Base-by-base conservation (phyloP, 257 asterid genomes). In the Petunia axillaris region DNA sequence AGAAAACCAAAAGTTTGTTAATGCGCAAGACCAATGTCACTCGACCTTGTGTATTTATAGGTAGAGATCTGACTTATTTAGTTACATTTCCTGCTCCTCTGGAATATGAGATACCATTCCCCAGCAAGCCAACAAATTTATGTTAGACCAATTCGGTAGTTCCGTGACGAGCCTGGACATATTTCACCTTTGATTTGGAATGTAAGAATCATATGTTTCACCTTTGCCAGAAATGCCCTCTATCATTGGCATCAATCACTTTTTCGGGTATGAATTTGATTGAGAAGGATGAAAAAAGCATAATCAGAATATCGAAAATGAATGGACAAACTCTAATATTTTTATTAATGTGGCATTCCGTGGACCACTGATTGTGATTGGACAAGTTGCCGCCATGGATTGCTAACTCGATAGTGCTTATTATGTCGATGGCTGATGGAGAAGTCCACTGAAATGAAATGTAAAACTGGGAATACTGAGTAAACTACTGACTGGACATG, bases 331-430 rank as follows among this genome's bases (percentile, higher is more conserved):
- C 54, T 40, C 37, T 3, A 0, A 15, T 15, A 40, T 66, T 67
- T n/a, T 43, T 67, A 0, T 43, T 1, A n/a, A 67, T 67, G 39
- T 41, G 38, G 55, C n/a, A 67, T 67, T 8, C 43, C 39, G 0
- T 66, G 9, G 75, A 59, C 64, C 38, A 59, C 38, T 59, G 62
- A 25, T 59, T 59, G 64, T 59, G 62, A 25, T 59, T 59, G 64
- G 64, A 59, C 11, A 6, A 25, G n/a, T 59, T 59, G 53, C 53
- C 8, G 53, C 6, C 53, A 48, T 48, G 64, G 64, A 59, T 59
- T 59, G 25, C 25, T 25, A 25, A 25, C 38, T 16, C 37, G 3
- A 6, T 59, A 59, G 9, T 59, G 64, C 64, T 59, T 36, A 16
- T 59, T 59, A 5, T 59, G 37, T 59, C 16, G 64, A 59, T 59